Percentiles rank a stretch among this genome's conserved stretches.
Evolutionary conservation across 768 basidiomycete genomes (phyloP).

Genomic region (Boletellus ananiceps): DNA sequence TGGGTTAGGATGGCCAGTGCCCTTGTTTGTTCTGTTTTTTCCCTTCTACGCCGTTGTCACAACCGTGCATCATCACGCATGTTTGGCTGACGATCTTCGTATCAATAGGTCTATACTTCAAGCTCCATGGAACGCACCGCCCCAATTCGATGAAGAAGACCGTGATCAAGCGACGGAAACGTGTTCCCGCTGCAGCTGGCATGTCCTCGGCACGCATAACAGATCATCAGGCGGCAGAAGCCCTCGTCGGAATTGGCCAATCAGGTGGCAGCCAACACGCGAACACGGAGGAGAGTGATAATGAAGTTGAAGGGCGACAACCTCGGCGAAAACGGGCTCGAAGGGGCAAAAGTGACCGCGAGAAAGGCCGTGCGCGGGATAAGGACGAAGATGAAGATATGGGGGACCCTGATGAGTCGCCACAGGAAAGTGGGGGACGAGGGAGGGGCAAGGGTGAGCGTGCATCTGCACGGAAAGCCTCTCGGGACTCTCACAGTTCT

Average conservation of each 20-base stretch:
- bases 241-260: conserved; percentile 79
- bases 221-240: conserved; percentile 87
- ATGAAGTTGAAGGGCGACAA: conserved; percentile 38
- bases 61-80: not conserved
- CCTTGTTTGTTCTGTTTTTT: not conserved
- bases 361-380: conserved; percentile 33
- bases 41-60: not conserved
- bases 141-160: conserved; percentile 99
- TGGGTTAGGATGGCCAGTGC: not conserved
- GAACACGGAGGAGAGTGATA: conserved; percentile 42
- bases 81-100: conserved; percentile 14
- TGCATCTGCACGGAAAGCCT: conserved; percentile 33
- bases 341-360: conserved; percentile 35
- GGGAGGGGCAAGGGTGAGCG: conserved; percentile 36
- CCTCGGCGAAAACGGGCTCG: conserved; percentile 59
- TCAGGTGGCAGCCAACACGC: conserved; percentile 33
- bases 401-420: conserved; percentile 39
- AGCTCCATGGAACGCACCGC: conserved; percentile 93
- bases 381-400: conserved; percentile 48
- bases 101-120: conserved; percentile 87
- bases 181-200: conserved; percentile 81
- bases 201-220: conserved; percentile 51
- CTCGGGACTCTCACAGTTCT: conserved; percentile 33
- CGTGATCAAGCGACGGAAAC: conserved; percentile 96
- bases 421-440: conserved; percentile 28